Conservation (phyloP, 352 stramenopile species). For the Halophytophthora polymorphica region DNA sequence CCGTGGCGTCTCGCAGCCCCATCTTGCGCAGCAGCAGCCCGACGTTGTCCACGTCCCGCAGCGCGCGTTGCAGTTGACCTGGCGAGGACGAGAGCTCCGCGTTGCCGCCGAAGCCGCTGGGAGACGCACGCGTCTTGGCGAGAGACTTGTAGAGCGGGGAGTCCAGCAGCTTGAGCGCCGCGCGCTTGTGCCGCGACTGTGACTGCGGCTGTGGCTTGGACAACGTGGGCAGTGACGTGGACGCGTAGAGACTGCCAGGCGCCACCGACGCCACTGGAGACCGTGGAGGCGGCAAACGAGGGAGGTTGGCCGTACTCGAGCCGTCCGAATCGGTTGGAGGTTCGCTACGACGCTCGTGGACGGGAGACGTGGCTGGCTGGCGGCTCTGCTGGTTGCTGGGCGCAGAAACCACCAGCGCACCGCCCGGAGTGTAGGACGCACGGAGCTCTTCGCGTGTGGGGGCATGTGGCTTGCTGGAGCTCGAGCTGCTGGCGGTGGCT, state of each 20-base stretch:
- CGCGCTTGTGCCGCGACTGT: conserved; percentile 15
- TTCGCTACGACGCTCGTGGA: conserved; percentile 31
- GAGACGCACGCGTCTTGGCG: conserved; percentile 41
- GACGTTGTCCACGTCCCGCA: conserved; percentile 75
- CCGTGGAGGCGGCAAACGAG: conserved; percentile 19
- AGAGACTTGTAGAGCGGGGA: conserved; percentile 78
- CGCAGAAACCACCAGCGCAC: conserved; percentile 48
- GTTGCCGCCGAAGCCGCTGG: conserved; percentile 18
- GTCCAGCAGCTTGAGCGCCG: conserved; percentile 56
- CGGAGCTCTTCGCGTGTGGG: conserved; percentile 59
- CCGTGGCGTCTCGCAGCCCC: conserved; percentile 43
- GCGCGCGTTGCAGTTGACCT: conserved; percentile 46
- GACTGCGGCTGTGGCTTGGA: conserved; percentile 18
- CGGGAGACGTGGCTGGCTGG: conserved; percentile 1
- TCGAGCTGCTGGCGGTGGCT: conserved; percentile 5
- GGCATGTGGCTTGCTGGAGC: conserved; percentile 10
- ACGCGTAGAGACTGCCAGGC: conserved; percentile 19
- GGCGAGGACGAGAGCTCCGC: conserved; percentile 15
- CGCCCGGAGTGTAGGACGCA: conserved; percentile 47
- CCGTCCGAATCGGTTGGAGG: conserved; percentile 9
- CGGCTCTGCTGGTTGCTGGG: conserved; percentile 20
- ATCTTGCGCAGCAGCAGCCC: conserved; percentile 67
- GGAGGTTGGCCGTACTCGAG: conserved; percentile 8
- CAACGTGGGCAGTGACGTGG: conserved; percentile 33
- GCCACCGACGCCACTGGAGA: conserved; percentile 20